These are phyloP conservation scores for Cryptosporidium andersoni DNA, from an alignment of 169 alveolate species.

Conservation along the genomic window DNA sequence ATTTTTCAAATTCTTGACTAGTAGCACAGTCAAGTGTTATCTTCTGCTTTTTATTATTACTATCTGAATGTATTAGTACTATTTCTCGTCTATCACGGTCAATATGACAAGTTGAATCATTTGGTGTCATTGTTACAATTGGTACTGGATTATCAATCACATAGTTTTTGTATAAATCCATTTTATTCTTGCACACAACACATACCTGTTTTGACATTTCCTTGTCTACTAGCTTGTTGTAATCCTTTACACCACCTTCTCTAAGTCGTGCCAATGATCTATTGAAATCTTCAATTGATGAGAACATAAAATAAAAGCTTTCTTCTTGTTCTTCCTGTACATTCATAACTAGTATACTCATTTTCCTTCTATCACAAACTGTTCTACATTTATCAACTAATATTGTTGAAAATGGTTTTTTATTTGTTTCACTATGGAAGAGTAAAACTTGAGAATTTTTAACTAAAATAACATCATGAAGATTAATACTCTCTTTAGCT, in stretches of 20 bases:
- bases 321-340: constrained; percentile 9
- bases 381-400: constrained; percentile 7
- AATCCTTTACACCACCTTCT: constrained; percentile 61
- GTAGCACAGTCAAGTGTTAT: constrained; percentile 62
- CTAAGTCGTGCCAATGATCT: constrained; percentile 62
- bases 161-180: constrained; percentile 30
- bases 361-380: constrained; percentile 58
- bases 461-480: constrained; percentile 39
- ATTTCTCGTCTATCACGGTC: constrained; percentile 59
- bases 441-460: constrained; percentile 23
- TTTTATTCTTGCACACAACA: constrained; percentile 66
- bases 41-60: constrained; percentile 20
- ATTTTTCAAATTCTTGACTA: constrained; percentile 52
- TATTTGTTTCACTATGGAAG: constrained; percentile 40
- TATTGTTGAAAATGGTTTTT: constrained; percentile 40
- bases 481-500: background rate
- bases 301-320: constrained; percentile 65
- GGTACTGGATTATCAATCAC: background rate
- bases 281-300: constrained; percentile 59
- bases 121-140: constrained; percentile 55
- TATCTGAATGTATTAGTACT: constrained; percentile 40
- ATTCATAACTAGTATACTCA: constrained; percentile 59
- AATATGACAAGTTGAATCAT: constrained; percentile 65
- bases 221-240: constrained; percentile 8
- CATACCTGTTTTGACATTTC: constrained; percentile 31